Evolutionary conservation across 768 basidiomycete species (phyloP).

Genomic region (Termitomyces sp.): DNA sequence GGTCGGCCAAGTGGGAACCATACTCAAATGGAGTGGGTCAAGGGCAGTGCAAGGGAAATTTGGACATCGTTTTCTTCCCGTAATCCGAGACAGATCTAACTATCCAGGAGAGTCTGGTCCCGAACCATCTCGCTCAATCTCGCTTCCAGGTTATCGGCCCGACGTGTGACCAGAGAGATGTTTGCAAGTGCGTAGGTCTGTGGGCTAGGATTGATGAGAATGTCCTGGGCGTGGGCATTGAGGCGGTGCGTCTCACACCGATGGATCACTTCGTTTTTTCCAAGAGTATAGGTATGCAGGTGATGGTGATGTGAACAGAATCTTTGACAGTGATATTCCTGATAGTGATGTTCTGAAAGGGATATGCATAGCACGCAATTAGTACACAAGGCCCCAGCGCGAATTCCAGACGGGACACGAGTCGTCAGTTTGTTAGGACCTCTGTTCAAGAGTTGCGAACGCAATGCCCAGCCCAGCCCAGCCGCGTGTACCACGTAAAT

Average conservation of each 20-base stretch:
- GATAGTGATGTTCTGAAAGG: background rate
- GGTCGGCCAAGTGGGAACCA: background rate
- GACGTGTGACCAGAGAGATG: background rate
- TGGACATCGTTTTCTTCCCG: background rate
- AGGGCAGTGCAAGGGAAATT: conserved; percentile 9
- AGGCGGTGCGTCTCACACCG: background rate
- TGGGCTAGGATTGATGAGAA: background rate
- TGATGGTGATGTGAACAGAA: background rate
- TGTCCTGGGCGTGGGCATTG: background rate
- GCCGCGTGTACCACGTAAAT: background rate
- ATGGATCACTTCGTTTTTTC: background rate
- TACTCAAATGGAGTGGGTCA: background rate
- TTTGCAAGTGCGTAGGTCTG: too few species aligned
- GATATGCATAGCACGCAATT: background rate
- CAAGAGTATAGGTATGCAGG: background rate
- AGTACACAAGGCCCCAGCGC: background rate
- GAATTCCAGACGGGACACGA: background rate
- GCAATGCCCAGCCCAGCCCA: background rate
- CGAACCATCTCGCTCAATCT: background rate
- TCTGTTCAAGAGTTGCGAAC: background rate
- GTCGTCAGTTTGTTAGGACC: background rate
- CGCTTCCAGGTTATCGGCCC: background rate
- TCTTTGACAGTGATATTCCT: background rate
- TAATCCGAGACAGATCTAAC: background rate
- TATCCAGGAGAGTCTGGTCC: background rate